These are phyloP conservation scores for Jamesozyma rosinii DNA, from an alignment of 805 yeast genomes.

Conservation along the genomic window DNA sequence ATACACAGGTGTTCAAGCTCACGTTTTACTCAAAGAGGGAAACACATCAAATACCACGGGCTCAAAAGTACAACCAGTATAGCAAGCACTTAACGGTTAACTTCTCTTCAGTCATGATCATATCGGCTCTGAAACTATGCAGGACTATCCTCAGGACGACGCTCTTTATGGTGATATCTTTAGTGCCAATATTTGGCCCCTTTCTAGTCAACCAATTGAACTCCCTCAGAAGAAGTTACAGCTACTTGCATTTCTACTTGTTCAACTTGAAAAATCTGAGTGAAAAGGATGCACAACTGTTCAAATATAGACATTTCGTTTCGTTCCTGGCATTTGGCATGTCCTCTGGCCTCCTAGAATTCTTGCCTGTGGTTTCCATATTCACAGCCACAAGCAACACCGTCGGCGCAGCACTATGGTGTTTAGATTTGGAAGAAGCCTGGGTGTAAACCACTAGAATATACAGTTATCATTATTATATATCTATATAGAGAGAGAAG, in stretches of 20 bases:
- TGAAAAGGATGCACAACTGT: constrained; percentile 26
- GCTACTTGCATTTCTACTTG: constrained; percentile 22
- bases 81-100: too few species aligned
- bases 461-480: too few species aligned
- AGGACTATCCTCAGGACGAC: not conserved
- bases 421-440: constrained; percentile 11
- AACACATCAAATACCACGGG: not conserved
- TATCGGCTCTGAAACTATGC: too few species aligned
- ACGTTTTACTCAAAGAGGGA: not conserved
- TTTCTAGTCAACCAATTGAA: constrained; percentile 20
- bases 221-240: constrained; percentile 23
- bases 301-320: constrained; percentile 31
- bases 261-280: constrained; percentile 11
- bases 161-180: constrained; percentile 10
- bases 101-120: too few species aligned
- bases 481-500: not conserved
- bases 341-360: constrained; percentile 41
- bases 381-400: constrained; percentile 50
- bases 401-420: constrained; percentile 61
- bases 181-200: constrained; percentile 31
- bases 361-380: constrained; percentile 44
- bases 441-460: not conserved
- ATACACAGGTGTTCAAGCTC: constrained; percentile 8
- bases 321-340: constrained; percentile 44
- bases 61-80: too few species aligned